phyloP scores from a whole-genome alignment of 169 alveolate species.

The Plasmodium relictum region DNA sequence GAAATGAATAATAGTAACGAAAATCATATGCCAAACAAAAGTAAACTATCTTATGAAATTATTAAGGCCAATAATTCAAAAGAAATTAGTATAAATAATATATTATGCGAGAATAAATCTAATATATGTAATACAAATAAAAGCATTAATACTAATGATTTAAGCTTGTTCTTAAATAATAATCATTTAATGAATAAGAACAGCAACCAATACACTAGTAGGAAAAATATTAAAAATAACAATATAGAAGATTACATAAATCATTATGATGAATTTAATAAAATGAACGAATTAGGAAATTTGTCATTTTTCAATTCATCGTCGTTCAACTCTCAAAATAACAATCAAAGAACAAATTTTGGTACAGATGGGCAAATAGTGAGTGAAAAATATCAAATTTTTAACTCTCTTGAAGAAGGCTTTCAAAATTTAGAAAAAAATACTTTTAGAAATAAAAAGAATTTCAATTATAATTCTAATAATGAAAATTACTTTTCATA shows the following conservation, averaged over 20 bases:
- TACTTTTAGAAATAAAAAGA: too few relatives aligned
- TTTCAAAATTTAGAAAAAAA: too few relatives aligned
- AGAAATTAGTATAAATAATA: background rate
- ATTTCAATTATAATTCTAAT: too few relatives aligned
- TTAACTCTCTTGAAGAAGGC: background rate
- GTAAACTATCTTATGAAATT: too few relatives aligned
- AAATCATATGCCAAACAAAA: background rate
- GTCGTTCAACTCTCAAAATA: background rate
- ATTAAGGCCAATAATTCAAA: too few relatives aligned
- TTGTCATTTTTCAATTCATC: background rate
- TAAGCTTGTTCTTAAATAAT: constrained; percentile 15
- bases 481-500: too few relatives aligned
- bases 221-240: background rate
- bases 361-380: too few relatives aligned
- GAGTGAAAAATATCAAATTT: too few relatives aligned
- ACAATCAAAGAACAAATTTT: too few relatives aligned
- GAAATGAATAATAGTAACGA: background rate
- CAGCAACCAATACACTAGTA: too few relatives aligned
- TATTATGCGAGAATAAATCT: background rate
- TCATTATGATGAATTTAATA: background rate
- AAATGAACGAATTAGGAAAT: background rate
- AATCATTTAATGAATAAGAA: background rate
- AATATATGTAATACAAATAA: constrained; percentile 5
- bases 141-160: constrained; percentile 1
- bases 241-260: background rate